Conservation (phyloP, 768 basidiomycete species). For the Chiua virens region DNA sequence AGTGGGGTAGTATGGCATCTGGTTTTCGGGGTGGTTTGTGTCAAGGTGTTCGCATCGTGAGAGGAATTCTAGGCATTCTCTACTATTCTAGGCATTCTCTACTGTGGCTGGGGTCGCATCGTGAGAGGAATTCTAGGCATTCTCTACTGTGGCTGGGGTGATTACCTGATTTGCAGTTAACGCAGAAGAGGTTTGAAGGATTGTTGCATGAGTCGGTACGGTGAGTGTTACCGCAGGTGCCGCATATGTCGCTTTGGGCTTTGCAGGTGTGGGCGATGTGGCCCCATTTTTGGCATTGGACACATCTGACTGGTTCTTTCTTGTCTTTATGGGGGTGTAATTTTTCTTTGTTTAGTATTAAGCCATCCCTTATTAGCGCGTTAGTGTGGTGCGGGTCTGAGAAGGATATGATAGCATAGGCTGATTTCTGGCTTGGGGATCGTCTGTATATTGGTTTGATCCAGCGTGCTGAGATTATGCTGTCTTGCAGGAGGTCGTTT, state of each 20-base stretch:
- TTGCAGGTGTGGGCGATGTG: neutral
- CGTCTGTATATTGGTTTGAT: too few species aligned
- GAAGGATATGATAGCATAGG: too few species aligned
- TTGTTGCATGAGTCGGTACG: too few species aligned
- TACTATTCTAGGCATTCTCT: too few species aligned
- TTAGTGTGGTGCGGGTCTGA: neutral
- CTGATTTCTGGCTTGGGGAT: too few species aligned
- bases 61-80: neutral
- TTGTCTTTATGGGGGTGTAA: neutral
- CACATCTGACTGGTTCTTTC: neutral
- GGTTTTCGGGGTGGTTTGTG: slow-evolving; percentile 9
- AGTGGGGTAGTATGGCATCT: slow-evolving; percentile 17
- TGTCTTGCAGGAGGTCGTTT: too few species aligned
- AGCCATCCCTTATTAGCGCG: neutral
- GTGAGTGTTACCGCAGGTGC: neutral
- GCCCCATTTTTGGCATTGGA: neutral
- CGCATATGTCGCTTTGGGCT: neutral
- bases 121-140: neutral
- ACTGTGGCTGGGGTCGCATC: neutral
- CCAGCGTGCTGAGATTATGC: too few species aligned
- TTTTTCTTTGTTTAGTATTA: neutral
- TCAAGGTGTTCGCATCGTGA: too few species aligned
- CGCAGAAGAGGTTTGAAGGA: neutral
- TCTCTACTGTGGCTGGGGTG: neutral
- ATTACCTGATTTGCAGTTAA: neutral